Percentiles rank a stretch among this genome's conserved stretches.
Conservation (phyloP, 75 land plant genomes). For the Cunninghamia lanceolata region DNA sequence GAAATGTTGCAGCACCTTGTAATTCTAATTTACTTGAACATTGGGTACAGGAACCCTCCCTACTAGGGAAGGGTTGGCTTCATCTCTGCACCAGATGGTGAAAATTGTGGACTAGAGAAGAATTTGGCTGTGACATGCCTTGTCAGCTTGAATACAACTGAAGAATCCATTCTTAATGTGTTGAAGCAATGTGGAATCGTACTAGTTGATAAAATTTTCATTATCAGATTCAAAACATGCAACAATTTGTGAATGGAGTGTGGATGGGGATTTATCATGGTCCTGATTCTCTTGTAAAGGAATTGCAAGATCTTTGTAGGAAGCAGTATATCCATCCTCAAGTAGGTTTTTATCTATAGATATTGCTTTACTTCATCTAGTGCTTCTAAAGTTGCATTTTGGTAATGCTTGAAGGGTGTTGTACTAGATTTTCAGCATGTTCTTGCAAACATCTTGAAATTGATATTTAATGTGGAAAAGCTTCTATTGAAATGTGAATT, state of each 20-base stretch:
- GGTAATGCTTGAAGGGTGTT: background rate
- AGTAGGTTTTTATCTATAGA: slow-evolving; percentile 19
- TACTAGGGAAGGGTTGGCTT: slow-evolving; percentile 82
- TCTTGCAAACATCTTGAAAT: background rate
- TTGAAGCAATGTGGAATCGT: slow-evolving; percentile 50
- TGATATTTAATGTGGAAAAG: background rate
- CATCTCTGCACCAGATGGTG: slow-evolving; percentile 90
- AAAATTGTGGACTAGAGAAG: slow-evolving; percentile 90
- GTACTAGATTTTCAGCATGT: background rate
- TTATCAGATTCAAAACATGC: slow-evolving; percentile 18
- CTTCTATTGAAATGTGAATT: background rate
- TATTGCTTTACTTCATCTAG: background rate
- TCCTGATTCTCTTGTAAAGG: slow-evolving; percentile 32
- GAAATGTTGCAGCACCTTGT: background rate
- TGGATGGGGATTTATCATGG: slow-evolving; percentile 73
- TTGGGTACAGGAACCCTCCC: slow-evolving; percentile 66
- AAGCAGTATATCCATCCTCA: slow-evolving; percentile 30
- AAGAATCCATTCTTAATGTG: slow-evolving; percentile 35
- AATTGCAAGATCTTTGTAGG: slow-evolving; percentile 47
- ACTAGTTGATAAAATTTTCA: slow-evolving; percentile 30
- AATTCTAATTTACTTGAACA: background rate
- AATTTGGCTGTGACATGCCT: slow-evolving; percentile 73
- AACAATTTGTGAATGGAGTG: slow-evolving; percentile 67
- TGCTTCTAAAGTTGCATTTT: background rate
- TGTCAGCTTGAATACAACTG: slow-evolving; percentile 40